These are phyloP conservation scores for Diaporthe citrichinensis DNA, from an alignment of 2,329 filamentous ascomycete species.

Conservation along the genomic window DNA sequence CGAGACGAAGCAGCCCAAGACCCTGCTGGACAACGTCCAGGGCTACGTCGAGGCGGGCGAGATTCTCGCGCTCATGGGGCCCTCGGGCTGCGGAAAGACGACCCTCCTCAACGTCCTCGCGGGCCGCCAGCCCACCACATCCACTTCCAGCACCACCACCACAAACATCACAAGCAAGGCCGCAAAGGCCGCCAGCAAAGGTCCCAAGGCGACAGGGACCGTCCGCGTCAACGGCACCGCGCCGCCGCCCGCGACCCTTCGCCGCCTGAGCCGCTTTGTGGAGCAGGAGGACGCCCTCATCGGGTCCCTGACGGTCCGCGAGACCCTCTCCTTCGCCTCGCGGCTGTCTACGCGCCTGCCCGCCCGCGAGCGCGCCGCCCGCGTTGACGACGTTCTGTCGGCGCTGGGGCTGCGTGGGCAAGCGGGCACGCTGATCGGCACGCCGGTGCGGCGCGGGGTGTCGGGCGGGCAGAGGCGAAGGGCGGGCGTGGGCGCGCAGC, in stretches of 20 bases:
- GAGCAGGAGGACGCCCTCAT: conserved; percentile 91
- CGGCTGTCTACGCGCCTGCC: conserved; percentile 69
- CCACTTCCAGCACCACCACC: too few species aligned
- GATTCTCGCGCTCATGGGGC: conserved; percentile 86
- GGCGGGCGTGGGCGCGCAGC: conserved; percentile 83
- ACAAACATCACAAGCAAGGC: not conserved
- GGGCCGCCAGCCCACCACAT: conserved; percentile 53
- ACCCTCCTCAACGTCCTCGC: conserved; percentile 87
- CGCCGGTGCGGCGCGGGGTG: conserved; percentile 85
- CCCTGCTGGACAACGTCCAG: conserved; percentile 73
- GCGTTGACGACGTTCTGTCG: conserved; percentile 76
- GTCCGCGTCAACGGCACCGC: conserved; percentile 74
- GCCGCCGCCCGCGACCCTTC: conserved; percentile 69
- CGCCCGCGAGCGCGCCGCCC: conserved; percentile 69
- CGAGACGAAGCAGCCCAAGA: conserved; percentile 72
- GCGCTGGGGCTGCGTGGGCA: conserved; percentile 82
- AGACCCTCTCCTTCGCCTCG: conserved; percentile 85
- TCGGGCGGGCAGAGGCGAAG: conserved; percentile 89
- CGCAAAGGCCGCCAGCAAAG: conserved; percentile 56
- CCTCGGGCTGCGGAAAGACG: conserved; percentile 81
- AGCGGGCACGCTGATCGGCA: conserved; percentile 81
- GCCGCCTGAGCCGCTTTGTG: conserved; percentile 80
- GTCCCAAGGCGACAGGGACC: conserved; percentile 66
- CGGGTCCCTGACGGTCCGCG: conserved; percentile 83
- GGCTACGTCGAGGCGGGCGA: conserved; percentile 78